A percentile compares a stretch with the other conserved stretches of the same genome.
Evolutionary conservation across 306 rosid species (phyloP).

Genomic region (Luffa acutangula): DNA sequence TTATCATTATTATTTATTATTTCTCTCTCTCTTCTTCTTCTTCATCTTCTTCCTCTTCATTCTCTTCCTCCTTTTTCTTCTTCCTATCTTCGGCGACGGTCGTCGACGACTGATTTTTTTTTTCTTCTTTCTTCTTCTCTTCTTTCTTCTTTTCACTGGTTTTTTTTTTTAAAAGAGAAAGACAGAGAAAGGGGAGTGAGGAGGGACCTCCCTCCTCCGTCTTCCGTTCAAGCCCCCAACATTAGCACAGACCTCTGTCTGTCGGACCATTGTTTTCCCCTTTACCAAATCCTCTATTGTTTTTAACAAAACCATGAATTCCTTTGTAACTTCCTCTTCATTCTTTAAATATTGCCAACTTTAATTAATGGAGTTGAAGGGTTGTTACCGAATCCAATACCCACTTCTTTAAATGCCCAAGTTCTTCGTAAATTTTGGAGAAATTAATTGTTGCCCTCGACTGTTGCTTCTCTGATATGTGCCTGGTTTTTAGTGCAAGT

Average conservation of each 20-base stretch:
- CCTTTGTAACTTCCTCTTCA: neutral
- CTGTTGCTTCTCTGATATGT: neutral
- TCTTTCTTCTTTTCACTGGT: no score
- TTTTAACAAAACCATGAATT: conserved; percentile 14
- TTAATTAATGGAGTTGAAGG: conserved; percentile 32
- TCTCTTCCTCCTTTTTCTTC: no score
- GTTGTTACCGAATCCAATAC: conserved; percentile 44
- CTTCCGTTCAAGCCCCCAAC: conserved; percentile 27
- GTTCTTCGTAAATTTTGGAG: neutral
- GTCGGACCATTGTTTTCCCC: conserved; percentile 13
- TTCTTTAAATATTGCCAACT: neutral
- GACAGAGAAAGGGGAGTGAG: no score
- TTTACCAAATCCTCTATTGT: neutral
- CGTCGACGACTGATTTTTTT: no score
- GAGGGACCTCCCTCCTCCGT: no score
- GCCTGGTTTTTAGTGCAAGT: neutral
- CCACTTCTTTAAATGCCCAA: conserved; percentile 26
- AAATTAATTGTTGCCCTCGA: neutral
- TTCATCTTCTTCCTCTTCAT: no score
- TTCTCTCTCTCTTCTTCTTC: no score
- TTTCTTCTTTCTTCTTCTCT: no score
- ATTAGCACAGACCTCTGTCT: conserved; percentile 23
- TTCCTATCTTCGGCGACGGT: no score
- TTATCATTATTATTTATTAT: no score
- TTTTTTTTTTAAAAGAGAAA: no score